These are phyloP conservation scores for Cucurbitaria berberidis DNA, from an alignment of 2,329 filamentous ascomycete species.

Conservation along the genomic window DNA sequence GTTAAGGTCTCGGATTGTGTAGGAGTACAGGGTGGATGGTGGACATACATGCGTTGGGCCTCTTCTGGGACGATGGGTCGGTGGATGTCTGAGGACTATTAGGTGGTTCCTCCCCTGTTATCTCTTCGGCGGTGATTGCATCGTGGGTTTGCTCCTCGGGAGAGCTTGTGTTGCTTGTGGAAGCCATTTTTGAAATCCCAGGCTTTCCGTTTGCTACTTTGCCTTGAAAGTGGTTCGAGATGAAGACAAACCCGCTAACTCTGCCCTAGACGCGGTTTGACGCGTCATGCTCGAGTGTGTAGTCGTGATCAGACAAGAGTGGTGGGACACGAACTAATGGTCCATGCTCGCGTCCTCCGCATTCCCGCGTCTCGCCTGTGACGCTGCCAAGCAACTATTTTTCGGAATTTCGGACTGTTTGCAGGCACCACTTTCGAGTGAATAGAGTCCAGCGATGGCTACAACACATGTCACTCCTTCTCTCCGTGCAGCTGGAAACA, in stretches of 20 bases:
- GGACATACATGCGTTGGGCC: conserved; percentile 48
- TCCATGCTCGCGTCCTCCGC: conserved; percentile 12
- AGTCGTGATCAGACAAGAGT: not conserved
- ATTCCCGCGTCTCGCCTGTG: conserved; percentile 1
- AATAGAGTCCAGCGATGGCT: conserved; percentile 8
- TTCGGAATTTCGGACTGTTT: conserved; percentile 20
- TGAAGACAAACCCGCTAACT: not conserved
- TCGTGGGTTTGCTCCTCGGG: conserved; percentile 16
- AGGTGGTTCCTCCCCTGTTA: conserved; percentile 17
- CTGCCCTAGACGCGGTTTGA: not conserved
- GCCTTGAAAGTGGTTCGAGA: not conserved
- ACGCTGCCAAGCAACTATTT: conserved; percentile 17
- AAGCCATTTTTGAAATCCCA: conserved; percentile 7
- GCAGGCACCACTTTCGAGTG: not conserved
- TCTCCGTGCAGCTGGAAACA: too few species aligned
- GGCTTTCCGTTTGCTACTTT: not conserved
- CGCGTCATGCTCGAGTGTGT: not conserved
- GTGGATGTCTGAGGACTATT: conserved; percentile 3
- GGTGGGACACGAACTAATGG: conserved; percentile 6
- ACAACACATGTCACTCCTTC: not conserved
- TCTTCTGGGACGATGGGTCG: conserved; percentile 23
- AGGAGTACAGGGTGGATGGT: not conserved
- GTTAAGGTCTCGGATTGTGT: conserved; percentile 15
- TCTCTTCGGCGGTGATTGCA: conserved; percentile 30
- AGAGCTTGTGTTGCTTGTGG: conserved; percentile 2